Base-by-base conservation (phyloP, 805 yeast genomes). In the Metschnikowia continentalis region DNA sequence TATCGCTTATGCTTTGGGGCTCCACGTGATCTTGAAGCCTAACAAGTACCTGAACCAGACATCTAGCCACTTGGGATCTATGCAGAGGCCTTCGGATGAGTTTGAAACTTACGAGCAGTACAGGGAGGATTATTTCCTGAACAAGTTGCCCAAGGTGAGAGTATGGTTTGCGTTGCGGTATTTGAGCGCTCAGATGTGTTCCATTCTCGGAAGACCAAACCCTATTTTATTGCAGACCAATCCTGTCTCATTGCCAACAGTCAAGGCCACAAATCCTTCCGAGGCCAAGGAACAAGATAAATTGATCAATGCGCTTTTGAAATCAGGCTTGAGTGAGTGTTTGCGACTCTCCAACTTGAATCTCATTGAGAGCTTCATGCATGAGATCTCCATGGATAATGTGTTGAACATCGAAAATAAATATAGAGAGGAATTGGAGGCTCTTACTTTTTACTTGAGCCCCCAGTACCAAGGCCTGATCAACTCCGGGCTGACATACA, bases 191-290 rank as follows among this genome's bases (percentile, higher is more conserved):
- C 78, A 77, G 35, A 57, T 77, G 17, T 78, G 82, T 57, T 75
- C 81, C 0, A 74, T 78, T 14, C 64, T 78, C 23, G 82, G 83
- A 7, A 66, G 83, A 54, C 83, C 83, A 3, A 79, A 78, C 54
- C 83, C 83, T 1, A 78, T 79, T 8, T 47, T 57, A 54, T 61
- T 72, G 32, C 76, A 70, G 54, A 71, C 71, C 11, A 66, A 66
- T 50, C 63, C 64, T 17, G 54, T 59, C 3, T 64, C 70, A 6
- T 54, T 67, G 43, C 62, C 63, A 49, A 54, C 65, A 30, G 36
- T 52, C n/a, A 54, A 60, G 13, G 47, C 59, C 14, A 49, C 54
- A n/a, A 47, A 52, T 23, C 43, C 44, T 23, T 42, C 48, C 15
- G 53, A 52, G 5, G 52, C 40, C 10, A 37, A 47, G 13, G 36